These are phyloP conservation scores for Fusarium veterinarium DNA, from an alignment of 2,329 filamentous ascomycete genomes.

Conservation along the genomic window DNA sequence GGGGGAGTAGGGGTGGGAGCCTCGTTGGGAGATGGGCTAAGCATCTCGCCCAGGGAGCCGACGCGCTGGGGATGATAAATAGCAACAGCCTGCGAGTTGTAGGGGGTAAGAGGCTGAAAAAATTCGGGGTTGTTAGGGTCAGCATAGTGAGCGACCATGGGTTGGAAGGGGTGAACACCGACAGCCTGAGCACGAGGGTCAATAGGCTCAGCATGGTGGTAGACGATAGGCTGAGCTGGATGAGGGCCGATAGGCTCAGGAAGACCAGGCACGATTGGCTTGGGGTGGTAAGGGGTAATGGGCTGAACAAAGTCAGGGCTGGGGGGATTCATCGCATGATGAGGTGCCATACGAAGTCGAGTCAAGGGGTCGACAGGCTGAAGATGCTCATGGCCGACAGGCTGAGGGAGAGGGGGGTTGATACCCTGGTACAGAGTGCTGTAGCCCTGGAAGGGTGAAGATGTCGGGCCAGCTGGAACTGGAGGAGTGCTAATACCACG, in stretches of 20 bases:
- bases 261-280: neutral
- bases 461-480: neutral
- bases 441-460: neutral
- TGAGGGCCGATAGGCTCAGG: neutral
- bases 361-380: neutral
- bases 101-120: accelerated
- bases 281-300: neutral
- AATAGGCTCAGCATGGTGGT: neutral
- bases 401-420: neutral
- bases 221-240: neutral
- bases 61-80: neutral
- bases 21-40: neutral
- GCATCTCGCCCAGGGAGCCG: neutral
- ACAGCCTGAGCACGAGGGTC: neutral
- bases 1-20: neutral
- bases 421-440: neutral
- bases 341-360: neutral
- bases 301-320: neutral
- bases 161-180: accelerated
- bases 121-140: accelerated
- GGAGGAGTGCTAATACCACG: neutral
- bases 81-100: neutral
- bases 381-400: neutral
- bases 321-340: neutral
- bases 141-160: neutral